Base-by-base conservation (phyloP, 768 basidiomycete genomes). In the Pulveroboletus sp. region DNA sequence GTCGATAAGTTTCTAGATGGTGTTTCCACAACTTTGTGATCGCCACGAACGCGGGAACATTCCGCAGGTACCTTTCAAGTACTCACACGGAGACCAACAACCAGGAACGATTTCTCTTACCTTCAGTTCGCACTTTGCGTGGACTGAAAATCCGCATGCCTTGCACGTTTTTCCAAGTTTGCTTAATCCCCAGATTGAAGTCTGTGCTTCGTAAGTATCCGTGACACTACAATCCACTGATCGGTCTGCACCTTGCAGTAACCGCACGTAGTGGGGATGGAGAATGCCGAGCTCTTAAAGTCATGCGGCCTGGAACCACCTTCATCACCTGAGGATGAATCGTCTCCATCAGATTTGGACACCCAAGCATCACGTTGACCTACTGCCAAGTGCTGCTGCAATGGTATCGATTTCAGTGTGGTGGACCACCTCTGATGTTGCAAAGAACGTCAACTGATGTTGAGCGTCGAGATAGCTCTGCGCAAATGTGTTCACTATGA, bases 121-220 rank as follows among this genome's bases (percentile, higher is more conserved):
- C 80, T 91, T 93, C 43, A 93, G 67, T 65, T 92, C 91, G 67
- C 91, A 93, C 66, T 88, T 91, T 41, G 81, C 71, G 64, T 92
- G 90, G 7, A 92, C 89, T 17, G 85, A 84, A 43, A 92, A 67
- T 1, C 84, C 82, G 63, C 91, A 93, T 11, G 73, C 67, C 63
- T 76, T 84, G 71, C 90, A 92, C 6, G 84, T 89, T 71, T 90
- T 92, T 31, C 90, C 90, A 62, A 89, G 86, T 66, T 89, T 91
- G 63, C 80, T 86, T 39, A 92, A 71, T 8, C 90, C 91, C 89
- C 90, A 92, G 28, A 93, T 90, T 8, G 86, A 86, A 9, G 83
- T 76, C 89, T 91, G 50, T 31, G 27, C 27, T 17, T 35, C 21
- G 39, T 66, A 30, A 57, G 40, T 46, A 37, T 30, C 38, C 28